These are phyloP conservation scores for Cicer bijugum DNA, from an alignment of 306 rosid species.

Conservation along the genomic window DNA sequence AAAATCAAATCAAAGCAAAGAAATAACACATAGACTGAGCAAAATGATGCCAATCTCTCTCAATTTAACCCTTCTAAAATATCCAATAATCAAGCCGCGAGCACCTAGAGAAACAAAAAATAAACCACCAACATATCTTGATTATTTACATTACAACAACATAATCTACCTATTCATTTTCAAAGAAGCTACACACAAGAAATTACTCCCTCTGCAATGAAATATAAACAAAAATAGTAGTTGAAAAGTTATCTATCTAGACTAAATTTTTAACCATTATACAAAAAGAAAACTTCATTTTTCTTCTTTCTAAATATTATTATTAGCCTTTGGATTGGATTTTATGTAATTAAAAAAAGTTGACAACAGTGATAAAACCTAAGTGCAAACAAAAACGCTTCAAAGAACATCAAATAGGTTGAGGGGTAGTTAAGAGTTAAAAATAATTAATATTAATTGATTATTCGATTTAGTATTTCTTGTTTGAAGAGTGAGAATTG, in stretches of 20 bases:
- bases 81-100: too few relatives aligned
- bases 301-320: not conserved
- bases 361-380: not conserved
- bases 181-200: not conserved
- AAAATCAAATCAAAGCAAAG: not conserved
- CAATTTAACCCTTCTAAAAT: not conserved
- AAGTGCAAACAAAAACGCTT: not conserved
- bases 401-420: constrained; percentile 1
- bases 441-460: not conserved
- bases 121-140: not conserved
- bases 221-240: not conserved
- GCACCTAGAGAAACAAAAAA: not conserved
- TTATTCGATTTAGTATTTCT: not conserved
- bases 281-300: too few relatives aligned
- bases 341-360: not conserved
- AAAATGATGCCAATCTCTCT: not conserved
- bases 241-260: not conserved
- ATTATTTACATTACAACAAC: not conserved
- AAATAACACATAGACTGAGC: not conserved
- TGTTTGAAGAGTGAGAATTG: not conserved
- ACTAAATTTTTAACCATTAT: too few relatives aligned
- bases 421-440: not conserved
- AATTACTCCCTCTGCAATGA: not conserved
- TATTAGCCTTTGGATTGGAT: not conserved
- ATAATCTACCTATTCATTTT: not conserved